phyloP scores from a whole-genome alignment of 169 alveolate species.

The Plasmodium malariae region DNA sequence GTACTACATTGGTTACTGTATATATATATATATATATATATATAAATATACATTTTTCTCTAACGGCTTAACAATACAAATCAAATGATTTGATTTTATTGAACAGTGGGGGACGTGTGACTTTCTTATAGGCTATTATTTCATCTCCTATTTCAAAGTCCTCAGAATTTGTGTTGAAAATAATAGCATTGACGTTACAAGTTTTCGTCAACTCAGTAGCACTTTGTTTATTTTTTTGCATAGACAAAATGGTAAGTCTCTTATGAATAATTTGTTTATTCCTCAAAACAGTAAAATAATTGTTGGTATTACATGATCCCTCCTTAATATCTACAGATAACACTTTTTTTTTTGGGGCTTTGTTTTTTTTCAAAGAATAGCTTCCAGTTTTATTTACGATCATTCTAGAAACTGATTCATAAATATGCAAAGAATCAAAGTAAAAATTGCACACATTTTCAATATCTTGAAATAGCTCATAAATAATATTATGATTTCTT shows the following conservation, averaged over 20 bases:
- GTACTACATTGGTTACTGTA: neutral
- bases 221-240: constrained; percentile 82
- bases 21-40: neutral
- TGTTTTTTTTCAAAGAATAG: constrained; percentile 78
- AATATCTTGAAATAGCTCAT: constrained; percentile 89
- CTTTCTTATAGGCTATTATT: constrained; percentile 59
- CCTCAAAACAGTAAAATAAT: constrained; percentile 76
- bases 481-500: constrained; percentile 90
- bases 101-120: constrained; percentile 50
- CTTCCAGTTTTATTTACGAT: constrained; percentile 81
- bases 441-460: constrained; percentile 79
- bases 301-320: constrained; percentile 74
- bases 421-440: constrained; percentile 79
- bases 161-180: constrained; percentile 44
- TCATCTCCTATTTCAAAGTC: constrained; percentile 68
- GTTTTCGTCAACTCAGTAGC: constrained; percentile 80
- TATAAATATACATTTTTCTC: neutral
- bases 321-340: constrained; percentile 81
- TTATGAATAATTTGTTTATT: constrained; percentile 65
- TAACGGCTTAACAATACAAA: neutral
- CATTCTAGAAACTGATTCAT: constrained; percentile 81
- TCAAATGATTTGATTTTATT: constrained; percentile 34
- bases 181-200: constrained; percentile 33
- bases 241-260: constrained; percentile 78
- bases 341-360: constrained; percentile 81